Conservation (phyloP, 306 rosid species). For the Rosa chinensis region DNA sequence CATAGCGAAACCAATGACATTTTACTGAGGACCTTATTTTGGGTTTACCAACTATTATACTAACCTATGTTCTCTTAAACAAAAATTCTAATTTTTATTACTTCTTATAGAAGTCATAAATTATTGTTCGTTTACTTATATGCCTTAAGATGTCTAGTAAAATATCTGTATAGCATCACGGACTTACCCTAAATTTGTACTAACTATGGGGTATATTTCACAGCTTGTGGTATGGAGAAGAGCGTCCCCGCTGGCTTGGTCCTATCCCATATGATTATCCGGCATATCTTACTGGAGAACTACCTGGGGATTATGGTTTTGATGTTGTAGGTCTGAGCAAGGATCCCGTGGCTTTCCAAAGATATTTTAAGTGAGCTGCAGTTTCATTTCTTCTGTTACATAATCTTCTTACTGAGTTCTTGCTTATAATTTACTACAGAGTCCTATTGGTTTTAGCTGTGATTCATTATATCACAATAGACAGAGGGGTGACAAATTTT, state of each 20-base stretch:
- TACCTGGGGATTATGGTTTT: slow-evolving; percentile 94
- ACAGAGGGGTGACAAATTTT: background rate
- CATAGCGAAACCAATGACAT: background rate
- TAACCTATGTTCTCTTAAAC: background rate
- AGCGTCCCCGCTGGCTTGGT: slow-evolving; percentile 93
- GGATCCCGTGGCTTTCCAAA: slow-evolving; percentile 65
- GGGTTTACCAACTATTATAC: background rate
- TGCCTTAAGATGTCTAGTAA: background rate
- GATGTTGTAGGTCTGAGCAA: slow-evolving; percentile 76
- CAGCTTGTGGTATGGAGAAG: slow-evolving; percentile 91
- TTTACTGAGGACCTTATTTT: background rate
- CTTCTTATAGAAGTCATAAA: background rate
- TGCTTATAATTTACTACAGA: background rate
- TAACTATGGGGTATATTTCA: slow-evolving; percentile 14
- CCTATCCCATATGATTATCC: slow-evolving; percentile 85
- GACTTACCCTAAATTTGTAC: background rate
- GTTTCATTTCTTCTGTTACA: slow-evolving; percentile 8
- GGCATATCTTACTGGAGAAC: slow-evolving; percentile 69
- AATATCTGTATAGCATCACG: background rate
- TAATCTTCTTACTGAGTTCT: background rate
- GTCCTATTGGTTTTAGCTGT: background rate
- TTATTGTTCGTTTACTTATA: background rate
- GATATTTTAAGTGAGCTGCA: slow-evolving; percentile 69
- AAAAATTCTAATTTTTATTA: background rate
- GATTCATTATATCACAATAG: background rate